Conservation (phyloP, 257 asterid genomes). For the Phtheirospermum japonicum region DNA sequence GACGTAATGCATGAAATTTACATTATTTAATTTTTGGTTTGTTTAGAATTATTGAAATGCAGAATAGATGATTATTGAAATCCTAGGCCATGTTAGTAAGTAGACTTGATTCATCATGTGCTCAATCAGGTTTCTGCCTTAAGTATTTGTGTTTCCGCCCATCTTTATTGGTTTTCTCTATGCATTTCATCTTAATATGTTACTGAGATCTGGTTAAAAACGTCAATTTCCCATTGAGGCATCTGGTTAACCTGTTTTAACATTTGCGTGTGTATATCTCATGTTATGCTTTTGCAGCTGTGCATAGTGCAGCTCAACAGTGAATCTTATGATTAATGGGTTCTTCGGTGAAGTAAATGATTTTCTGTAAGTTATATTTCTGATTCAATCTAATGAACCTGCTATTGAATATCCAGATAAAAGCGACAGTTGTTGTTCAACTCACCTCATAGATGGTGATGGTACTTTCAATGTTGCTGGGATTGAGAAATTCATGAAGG, state of each 20-base stretch:
- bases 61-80: constrained; percentile 9
- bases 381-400: constrained; percentile 21
- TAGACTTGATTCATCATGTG: constrained; percentile 16
- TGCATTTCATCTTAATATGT: constrained; percentile 5
- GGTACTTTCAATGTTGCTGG: constrained; percentile 75
- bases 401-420: constrained; percentile 41
- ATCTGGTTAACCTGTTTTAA: neutral
- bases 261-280: too few relatives aligned
- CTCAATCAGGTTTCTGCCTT: neutral
- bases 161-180: neutral
- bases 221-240: neutral
- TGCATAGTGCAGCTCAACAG: neutral
- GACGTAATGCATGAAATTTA: constrained; percentile 25
- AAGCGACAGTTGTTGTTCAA: constrained; percentile 54
- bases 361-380: neutral
- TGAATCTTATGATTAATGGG: neutral
- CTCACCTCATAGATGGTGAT: constrained; percentile 95
- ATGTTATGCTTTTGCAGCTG: too few relatives aligned
- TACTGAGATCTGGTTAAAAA: neutral
- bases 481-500: constrained; percentile 71
- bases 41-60: constrained; percentile 17
- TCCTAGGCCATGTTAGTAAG: constrained; percentile 20
- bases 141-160: too few relatives aligned
- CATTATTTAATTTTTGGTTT: constrained; percentile 9
- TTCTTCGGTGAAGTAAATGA: constrained; percentile 4